These are phyloP conservation scores for Cladosporium sp. DNA, from an alignment of 2,329 filamentous ascomycete genomes.

Conservation along the genomic window DNA sequence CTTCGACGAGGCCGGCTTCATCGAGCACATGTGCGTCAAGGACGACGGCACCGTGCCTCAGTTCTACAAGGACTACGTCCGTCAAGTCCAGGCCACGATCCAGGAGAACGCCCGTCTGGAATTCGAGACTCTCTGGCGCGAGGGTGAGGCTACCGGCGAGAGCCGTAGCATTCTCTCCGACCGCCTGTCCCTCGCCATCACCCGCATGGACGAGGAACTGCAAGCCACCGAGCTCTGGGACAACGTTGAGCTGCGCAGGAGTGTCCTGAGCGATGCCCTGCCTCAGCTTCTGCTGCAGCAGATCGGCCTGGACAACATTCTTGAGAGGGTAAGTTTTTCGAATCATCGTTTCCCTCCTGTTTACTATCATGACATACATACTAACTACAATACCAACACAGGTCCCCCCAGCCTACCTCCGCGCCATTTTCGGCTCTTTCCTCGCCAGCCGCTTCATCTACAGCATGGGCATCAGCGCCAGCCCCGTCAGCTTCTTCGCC, in stretches of 20 bases:
- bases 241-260: slow-evolving; percentile 69
- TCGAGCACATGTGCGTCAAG: slow-evolving; percentile 85
- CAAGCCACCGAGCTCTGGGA: slow-evolving; percentile 91
- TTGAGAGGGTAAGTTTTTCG: slow-evolving; percentile 61
- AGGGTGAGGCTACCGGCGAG: slow-evolving; percentile 75
- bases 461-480: slow-evolving; percentile 84
- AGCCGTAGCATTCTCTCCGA: slow-evolving; percentile 85
- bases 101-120: slow-evolving; percentile 86
- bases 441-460: slow-evolving; percentile 95
- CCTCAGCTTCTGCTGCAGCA: slow-evolving; percentile 79
- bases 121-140: slow-evolving; percentile 97
- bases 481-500: slow-evolving; percentile 97
- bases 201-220: slow-evolving; percentile 92
- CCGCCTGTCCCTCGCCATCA: slow-evolving; percentile 85
- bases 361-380: slow-evolving; percentile 20
- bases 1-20: slow-evolving; percentile 85
- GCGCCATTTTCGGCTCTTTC: slow-evolving; percentile 93
- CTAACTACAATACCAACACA: slow-evolving; percentile 27
- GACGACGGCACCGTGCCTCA: slow-evolving; percentile 73
- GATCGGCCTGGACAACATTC: slow-evolving; percentile 84
- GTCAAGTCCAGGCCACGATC: slow-evolving; percentile 85
- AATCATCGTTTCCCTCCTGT: background rate
- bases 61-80: slow-evolving; percentile 93
- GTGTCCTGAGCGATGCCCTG: slow-evolving; percentile 78
- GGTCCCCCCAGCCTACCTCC: slow-evolving; percentile 86